Evolutionary conservation across 345 rosid genomes (phyloP), one percentile per base, ranked within the genome.

Genomic region (Trapa bicornis): DNA sequence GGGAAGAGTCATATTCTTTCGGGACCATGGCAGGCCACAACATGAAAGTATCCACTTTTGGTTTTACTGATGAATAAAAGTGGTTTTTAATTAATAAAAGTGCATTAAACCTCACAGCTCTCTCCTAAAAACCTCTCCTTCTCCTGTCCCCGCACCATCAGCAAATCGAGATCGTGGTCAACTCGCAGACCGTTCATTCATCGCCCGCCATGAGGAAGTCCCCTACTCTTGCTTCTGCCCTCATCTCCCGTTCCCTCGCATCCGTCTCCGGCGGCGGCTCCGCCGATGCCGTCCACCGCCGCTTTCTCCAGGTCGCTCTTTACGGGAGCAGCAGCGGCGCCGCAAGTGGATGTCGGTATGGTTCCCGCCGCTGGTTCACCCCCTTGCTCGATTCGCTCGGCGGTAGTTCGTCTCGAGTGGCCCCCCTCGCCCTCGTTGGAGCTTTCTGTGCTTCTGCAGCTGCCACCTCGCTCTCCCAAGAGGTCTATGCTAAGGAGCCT

Each of bases 401-500:
- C 36, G 52, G 64, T n/a, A 61, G 56, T 63, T 67, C 84, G 0
- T 32, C 16, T 47, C 72, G 45, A 41, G 69, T 75, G 0, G 50
- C 67, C 13, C 75, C 71, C 66, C 37, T 80, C 9, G 76, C 78
- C 6, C 41, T 83, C 37, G 78, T 77, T 1, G 89, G 79, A 64
- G 85, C 78, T 13, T 47, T 76, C 0, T 73, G 76, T 2, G 74
- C 70, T 0, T 45, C 57, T 0, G 77, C 77, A 0, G 77, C 80
- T 1, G 74, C 70, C n/a, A 65, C 81, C 0, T 72, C 78, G 15
- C 62, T 77, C 16, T 75, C 79, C 9, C 74, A 73, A 65, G 69
- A 74, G 35, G 82, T 68, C 70, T 69, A 58, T 38, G 95, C 92
- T 22, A 89, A 91, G 85, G 95, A 87, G 76, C 57, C 42, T 48